Percentiles rank a stretch among this genome's conserved stretches.
These are phyloP conservation scores for Xerocomellus amylosporus DNA, from an alignment of 768 basidiomycete genomes.

Conservation along the genomic window DNA sequence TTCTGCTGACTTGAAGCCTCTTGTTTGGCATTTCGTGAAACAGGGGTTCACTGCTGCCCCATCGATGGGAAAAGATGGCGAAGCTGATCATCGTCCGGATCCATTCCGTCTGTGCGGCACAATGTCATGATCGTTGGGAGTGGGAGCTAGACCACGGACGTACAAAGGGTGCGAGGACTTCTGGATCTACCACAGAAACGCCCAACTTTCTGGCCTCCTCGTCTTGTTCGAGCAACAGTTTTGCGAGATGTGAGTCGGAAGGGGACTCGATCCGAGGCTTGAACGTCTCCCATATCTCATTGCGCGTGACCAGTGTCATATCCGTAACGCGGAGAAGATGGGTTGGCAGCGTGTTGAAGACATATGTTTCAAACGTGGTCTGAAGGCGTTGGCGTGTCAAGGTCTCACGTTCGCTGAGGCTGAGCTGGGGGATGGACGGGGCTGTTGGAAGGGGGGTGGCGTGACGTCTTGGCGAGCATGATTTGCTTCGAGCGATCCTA, in stretches of 20 bases:
- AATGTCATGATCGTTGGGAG: slow-evolving; percentile 1
- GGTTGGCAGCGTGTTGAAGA: slow-evolving; percentile 26
- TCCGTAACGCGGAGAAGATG: slow-evolving; percentile 23
- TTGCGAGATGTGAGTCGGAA: slow-evolving; percentile 24
- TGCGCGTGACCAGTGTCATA: slow-evolving; percentile 21
- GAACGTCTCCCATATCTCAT: slow-evolving; percentile 20
- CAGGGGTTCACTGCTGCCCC: slow-evolving; percentile 21
- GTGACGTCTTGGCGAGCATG: slow-evolving; percentile 21
- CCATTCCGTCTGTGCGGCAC: slow-evolving; percentile 12
- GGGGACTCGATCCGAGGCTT: slow-evolving; percentile 19
- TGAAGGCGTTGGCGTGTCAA: slow-evolving; percentile 21
- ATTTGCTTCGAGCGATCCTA: slow-evolving; percentile 16
- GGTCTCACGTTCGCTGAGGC: slow-evolving; percentile 20
- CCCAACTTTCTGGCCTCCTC: slow-evolving; percentile 23
- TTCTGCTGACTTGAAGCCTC: slow-evolving; percentile 12
- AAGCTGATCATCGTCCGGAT: slow-evolving; percentile 21
- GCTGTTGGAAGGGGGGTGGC: slow-evolving; percentile 14
- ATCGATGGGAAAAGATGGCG: slow-evolving; percentile 28
- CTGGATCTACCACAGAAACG: slow-evolving; percentile 20
- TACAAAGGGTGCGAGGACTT: slow-evolving; percentile 21
- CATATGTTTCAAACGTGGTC: slow-evolving; percentile 23
- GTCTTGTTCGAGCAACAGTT: slow-evolving; percentile 23
- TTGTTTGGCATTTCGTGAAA: slow-evolving; percentile 24
- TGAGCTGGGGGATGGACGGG: slow-evolving; percentile 17
- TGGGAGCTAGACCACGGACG: neutral